Evolutionary conservation across 1,139 yeast species (phyloP).

Genomic region (Taphrina populina): DNA sequence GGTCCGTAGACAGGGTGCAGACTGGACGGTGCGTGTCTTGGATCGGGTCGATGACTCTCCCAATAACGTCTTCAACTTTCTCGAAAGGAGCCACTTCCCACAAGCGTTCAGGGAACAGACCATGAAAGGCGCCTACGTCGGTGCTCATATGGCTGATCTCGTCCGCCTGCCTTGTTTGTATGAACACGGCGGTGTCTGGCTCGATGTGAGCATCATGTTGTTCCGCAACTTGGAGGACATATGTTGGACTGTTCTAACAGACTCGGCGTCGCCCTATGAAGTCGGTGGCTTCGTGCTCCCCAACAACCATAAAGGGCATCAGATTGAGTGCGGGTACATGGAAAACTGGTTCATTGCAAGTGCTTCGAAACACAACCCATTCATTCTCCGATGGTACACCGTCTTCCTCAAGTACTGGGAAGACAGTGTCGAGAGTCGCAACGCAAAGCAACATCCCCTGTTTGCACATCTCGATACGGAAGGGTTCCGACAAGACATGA

Average conservation of each 20-base stretch:
- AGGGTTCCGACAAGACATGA: slow-evolving; percentile 19
- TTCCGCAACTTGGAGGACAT: slow-evolving; percentile 10
- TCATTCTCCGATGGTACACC: slow-evolving; percentile 11
- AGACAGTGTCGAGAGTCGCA: neutral
- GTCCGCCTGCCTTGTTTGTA: slow-evolving; percentile 13
- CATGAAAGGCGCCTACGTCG: slow-evolving; percentile 14
- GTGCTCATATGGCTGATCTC: slow-evolving; percentile 18
- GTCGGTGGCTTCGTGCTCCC: slow-evolving; percentile 20
- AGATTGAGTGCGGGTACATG: slow-evolving; percentile 13
- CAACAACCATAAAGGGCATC: slow-evolving; percentile 3
- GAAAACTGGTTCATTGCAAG: slow-evolving; percentile 22
- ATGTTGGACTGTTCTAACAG: slow-evolving; percentile 1
- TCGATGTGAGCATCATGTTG: slow-evolving; percentile 26
- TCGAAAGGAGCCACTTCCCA: slow-evolving; percentile 1
- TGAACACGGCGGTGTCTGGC: slow-evolving; percentile 18
- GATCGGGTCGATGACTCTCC: slow-evolving; percentile 15
- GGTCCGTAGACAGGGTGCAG: neutral
- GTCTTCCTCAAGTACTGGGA: slow-evolving; percentile 16
- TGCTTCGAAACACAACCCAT: neutral
- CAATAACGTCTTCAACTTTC: slow-evolving; percentile 3
- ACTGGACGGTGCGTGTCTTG: slow-evolving; percentile 13
- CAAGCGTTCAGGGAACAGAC: slow-evolving; percentile 6
- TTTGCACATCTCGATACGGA: slow-evolving; percentile 13
- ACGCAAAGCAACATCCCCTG: slow-evolving; percentile 3
- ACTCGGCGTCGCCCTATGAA: neutral